These are phyloP conservation scores for Colletotrichum aenigma DNA, from an alignment of 2,329 filamentous ascomycete species.

Conservation along the genomic window DNA sequence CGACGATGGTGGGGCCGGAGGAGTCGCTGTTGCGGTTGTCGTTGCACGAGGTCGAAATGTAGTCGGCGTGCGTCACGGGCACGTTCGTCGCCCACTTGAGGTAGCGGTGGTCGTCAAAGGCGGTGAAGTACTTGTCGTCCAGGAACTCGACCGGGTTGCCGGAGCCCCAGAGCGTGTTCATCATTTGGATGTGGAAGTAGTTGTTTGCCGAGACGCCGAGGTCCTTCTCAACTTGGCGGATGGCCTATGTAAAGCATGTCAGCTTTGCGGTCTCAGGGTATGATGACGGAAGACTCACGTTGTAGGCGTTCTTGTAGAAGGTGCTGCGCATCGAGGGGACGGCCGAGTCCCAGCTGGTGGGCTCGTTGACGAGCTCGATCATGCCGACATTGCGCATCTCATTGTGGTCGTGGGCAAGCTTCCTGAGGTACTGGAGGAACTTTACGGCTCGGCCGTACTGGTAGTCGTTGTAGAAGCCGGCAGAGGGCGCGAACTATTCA, in stretches of 20 bases:
- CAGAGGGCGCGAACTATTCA: slow-evolving; percentile 19
- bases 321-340: slow-evolving; percentile 36
- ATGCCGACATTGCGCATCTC: slow-evolving; percentile 62
- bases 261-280: neutral
- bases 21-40: slow-evolving; percentile 45
- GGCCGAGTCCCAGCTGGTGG: slow-evolving; percentile 40
- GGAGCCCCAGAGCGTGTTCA: slow-evolving; percentile 58
- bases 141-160: slow-evolving; percentile 56
- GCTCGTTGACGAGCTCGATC: slow-evolving; percentile 64
- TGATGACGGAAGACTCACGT: neutral
- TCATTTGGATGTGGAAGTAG: slow-evolving; percentile 55
- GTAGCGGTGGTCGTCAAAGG: slow-evolving; percentile 65
- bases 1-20: slow-evolving; percentile 53
- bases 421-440: slow-evolving; percentile 62
- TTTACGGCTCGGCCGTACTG: slow-evolving; percentile 59
- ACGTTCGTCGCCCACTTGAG: slow-evolving; percentile 54
- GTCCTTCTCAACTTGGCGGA: slow-evolving; percentile 51
- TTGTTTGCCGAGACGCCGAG: slow-evolving; percentile 45
- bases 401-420: slow-evolving; percentile 50
- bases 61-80: slow-evolving; percentile 47
- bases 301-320: slow-evolving; percentile 52
- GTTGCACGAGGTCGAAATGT: slow-evolving; percentile 55
- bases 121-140: slow-evolving; percentile 44
- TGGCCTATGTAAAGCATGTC: slow-evolving; percentile 31
- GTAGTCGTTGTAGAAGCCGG: slow-evolving; percentile 61